phyloP scores from a whole-genome alignment of 2,329 filamentous ascomycete genomes.

The Akanthomyces lecanii region DNA sequence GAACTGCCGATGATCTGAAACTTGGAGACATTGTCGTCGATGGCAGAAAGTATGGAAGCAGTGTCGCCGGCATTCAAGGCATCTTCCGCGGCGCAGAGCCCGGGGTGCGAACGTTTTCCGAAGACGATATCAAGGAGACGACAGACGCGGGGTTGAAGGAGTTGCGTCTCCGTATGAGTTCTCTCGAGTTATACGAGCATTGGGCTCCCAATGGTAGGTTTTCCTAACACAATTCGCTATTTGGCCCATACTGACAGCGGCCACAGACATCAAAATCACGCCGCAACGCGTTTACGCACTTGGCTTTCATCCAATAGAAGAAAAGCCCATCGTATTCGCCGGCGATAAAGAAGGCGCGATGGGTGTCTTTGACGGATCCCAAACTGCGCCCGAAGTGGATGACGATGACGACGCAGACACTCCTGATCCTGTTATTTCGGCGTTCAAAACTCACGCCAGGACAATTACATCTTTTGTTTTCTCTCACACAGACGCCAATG shows the following conservation, averaged over 20 bases:
- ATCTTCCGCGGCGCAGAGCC: conserved; percentile 67
- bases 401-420: conserved; percentile 63
- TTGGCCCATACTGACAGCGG: neutral
- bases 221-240: too few relatives aligned
- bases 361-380: conserved; percentile 85
- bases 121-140: conserved; percentile 77
- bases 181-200: conserved; percentile 73
- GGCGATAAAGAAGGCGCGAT: conserved; percentile 91
- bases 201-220: conserved; percentile 81
- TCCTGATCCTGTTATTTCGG: conserved; percentile 74
- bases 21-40: conserved; percentile 76
- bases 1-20: conserved; percentile 56
- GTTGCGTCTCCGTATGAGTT: conserved; percentile 71
- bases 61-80: conserved; percentile 58
- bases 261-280: conserved; percentile 78
- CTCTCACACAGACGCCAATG: conserved; percentile 65
- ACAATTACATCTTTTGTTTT: conserved; percentile 86
- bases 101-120: conserved; percentile 77
- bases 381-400: conserved; percentile 56
- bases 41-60: conserved; percentile 69
- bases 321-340: conserved; percentile 86
- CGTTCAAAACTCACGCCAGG: conserved; percentile 82
- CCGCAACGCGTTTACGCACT: conserved; percentile 84
- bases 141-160: conserved; percentile 70
- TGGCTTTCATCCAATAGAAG: conserved; percentile 78